A percentile compares a stretch with the other conserved stretches of the same genome.
Conservation (phyloP, 2,329 filamentous ascomycete genomes). For the Myriosclerotinia duriaeana region DNA sequence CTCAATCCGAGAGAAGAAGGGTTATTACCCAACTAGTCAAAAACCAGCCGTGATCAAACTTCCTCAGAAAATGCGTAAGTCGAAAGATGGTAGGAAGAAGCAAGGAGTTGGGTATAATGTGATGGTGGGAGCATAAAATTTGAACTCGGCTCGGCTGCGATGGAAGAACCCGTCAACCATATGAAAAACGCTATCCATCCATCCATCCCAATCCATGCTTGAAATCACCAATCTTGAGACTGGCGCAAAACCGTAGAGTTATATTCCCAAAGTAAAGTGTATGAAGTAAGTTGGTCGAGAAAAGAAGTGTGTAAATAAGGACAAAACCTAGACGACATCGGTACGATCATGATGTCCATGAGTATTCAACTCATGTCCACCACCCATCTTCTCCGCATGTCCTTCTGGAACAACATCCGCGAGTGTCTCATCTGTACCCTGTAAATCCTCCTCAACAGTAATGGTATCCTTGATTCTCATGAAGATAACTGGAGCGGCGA, state of each 20-base stretch:
- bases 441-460: slow-evolving; percentile 76
- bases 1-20: too few species aligned
- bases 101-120: too few species aligned
- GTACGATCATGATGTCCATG: background rate
- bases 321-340: background rate
- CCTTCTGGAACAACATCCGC: slow-evolving; percentile 58
- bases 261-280: background rate
- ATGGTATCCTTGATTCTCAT: slow-evolving; percentile 79
- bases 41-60: too few species aligned
- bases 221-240: background rate
- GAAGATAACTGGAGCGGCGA: slow-evolving; percentile 78
- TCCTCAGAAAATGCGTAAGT: too few species aligned
- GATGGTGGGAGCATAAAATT: too few species aligned
- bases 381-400: slow-evolving; percentile 25
- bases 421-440: slow-evolving; percentile 79
- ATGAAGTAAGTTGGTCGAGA: background rate
- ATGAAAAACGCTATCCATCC: background rate
- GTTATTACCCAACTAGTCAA: too few species aligned
- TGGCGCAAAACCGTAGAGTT: background rate
- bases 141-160: too few species aligned
- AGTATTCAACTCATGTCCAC: slow-evolving; percentile 10
- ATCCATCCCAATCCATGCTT: background rate
- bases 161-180: background rate
- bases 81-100: too few species aligned
- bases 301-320: background rate